phyloP scores from a whole-genome alignment of 345 rosid species.

The Moricandia moricandioides region DNA sequence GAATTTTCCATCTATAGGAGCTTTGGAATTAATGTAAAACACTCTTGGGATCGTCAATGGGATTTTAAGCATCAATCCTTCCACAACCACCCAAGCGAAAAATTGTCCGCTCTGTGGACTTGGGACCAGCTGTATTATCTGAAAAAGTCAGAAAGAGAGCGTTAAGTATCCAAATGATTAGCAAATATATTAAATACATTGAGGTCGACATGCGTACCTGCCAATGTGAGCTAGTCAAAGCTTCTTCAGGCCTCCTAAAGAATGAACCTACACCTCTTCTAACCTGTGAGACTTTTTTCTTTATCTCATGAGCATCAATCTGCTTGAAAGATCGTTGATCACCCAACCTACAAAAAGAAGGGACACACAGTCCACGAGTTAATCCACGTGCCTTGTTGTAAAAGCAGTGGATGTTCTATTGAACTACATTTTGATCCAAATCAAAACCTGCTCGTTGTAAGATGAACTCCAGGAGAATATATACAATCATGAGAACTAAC shows the following conservation, averaged over 20 bases:
- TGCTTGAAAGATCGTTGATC: conserved; percentile 43
- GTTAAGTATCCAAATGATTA: conserved; percentile 24
- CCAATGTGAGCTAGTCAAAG: conserved; percentile 77
- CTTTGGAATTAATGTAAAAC: conserved; percentile 78
- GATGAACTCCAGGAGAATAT: conserved; percentile 1
- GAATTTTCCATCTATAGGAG: conserved; percentile 54
- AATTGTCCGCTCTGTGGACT: conserved; percentile 57
- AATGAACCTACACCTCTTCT: conserved; percentile 71
- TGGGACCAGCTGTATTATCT: conserved; percentile 83
- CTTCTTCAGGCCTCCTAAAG: conserved; percentile 76
- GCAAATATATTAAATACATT: conserved; percentile 15
- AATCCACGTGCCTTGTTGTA: background rate
- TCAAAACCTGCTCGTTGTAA: conserved; percentile 4
- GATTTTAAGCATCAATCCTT: conserved; percentile 89
- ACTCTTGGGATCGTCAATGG: conserved; percentile 78
- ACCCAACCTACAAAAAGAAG: conserved; percentile 55
- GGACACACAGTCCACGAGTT: conserved; percentile 18
- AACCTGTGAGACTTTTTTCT: conserved; percentile 43
- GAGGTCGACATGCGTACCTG: conserved; percentile 49
- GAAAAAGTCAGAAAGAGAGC: conserved; percentile 29
- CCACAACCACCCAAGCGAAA: conserved; percentile 87
- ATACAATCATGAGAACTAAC: conserved; percentile 36
- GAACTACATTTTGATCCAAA: conserved; percentile 9
- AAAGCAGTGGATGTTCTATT: conserved; percentile 12
- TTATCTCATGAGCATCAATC: conserved; percentile 36